Evolutionary conservation across 1,284 basidiomycete genomes (phyloP).

Genomic region (Entoloma clypeatum): DNA sequence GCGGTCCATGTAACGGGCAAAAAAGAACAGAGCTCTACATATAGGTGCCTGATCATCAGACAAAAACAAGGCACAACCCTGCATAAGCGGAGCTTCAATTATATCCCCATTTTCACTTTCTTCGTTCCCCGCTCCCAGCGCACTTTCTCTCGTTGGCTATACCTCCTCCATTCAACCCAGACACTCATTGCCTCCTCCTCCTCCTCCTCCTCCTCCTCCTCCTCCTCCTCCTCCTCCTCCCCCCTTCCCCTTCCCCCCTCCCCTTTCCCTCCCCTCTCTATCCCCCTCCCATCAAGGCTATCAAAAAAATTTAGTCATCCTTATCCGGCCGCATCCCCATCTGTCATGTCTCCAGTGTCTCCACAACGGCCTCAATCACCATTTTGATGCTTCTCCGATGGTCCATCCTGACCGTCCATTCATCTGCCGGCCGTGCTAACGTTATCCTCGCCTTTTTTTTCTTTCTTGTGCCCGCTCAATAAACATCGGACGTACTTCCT

Average conservation of each 20-base stretch:
- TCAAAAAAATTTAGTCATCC: constrained; percentile 13
- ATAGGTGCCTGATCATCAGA: constrained; percentile 27
- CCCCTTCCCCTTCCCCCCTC: not conserved
- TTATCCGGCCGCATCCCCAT: constrained; percentile 4
- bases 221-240: not conserved
- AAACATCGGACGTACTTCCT: too few relatives aligned
- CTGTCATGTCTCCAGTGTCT: not conserved
- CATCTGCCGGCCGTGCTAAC: too few relatives aligned
- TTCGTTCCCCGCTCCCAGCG: too few relatives aligned
- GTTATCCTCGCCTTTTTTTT: too few relatives aligned
- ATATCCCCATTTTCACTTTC: constrained; percentile 12
- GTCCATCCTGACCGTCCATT: too few relatives aligned
- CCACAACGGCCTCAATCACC: not conserved
- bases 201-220: not conserved
- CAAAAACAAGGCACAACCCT: constrained; percentile 10
- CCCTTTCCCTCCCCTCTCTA: not conserved
- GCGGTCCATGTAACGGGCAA: constrained; percentile 26
- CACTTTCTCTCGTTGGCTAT: too few relatives aligned
- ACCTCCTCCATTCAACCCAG: too few relatives aligned
- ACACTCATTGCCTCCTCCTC: too few relatives aligned
- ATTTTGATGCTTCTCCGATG: not conserved
- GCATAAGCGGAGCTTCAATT: constrained; percentile 17
- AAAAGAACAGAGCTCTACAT: constrained; percentile 20
- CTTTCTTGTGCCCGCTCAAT: too few relatives aligned
- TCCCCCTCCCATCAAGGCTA: constrained; percentile 12